These are phyloP conservation scores for Mortierella sp. DNA, from an alignment of 371 early-diverging fungal species.

Conservation along the genomic window DNA sequence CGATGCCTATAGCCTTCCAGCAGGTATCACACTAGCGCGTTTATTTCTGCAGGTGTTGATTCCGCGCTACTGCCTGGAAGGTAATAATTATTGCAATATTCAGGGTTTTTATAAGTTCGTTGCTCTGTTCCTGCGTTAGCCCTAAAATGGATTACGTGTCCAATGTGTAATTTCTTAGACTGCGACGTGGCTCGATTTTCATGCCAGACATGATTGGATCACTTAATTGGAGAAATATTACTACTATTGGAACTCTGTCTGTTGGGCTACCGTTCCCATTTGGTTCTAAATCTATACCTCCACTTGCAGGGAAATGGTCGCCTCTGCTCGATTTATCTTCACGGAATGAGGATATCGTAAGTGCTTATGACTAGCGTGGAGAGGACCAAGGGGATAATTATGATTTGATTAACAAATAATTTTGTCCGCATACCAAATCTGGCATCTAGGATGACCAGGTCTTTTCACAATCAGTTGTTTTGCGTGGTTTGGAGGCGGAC, in stretches of 20 bases:
- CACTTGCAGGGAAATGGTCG: conserved; percentile 28
- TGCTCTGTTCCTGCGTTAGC: too few species aligned
- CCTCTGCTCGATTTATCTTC: conserved; percentile 45
- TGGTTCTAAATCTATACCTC: conserved; percentile 36
- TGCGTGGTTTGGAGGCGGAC: conserved; percentile 42
- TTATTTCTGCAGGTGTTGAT: conserved; percentile 75
- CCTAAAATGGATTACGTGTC: not conserved
- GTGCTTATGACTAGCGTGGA: not conserved
- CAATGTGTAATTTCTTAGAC: conserved; percentile 27
- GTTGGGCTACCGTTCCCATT: conserved; percentile 64
- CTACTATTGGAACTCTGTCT: conserved; percentile 61
- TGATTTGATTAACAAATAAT: not conserved
- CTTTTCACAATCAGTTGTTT: conserved; percentile 46
- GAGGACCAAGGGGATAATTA: not conserved
- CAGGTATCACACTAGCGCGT: conserved; percentile 76
- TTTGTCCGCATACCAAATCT: not conserved
- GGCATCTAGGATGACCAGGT: conserved; percentile 43
- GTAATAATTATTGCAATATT: conserved; percentile 27
- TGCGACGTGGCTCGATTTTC: conserved; percentile 56
- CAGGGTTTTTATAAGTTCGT: not conserved
- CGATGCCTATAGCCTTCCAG: conserved; percentile 48
- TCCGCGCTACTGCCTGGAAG: conserved; percentile 68
- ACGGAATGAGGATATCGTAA: conserved; percentile 20
- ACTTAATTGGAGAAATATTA: conserved; percentile 64
- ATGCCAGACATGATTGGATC: conserved; percentile 60